A percentile compares a stretch with the other conserved stretches of the same genome.
These are phyloP conservation scores for Trichoderma virens DNA, from an alignment of 495 filamentous ascomycete genomes.

Conservation along the genomic window DNA sequence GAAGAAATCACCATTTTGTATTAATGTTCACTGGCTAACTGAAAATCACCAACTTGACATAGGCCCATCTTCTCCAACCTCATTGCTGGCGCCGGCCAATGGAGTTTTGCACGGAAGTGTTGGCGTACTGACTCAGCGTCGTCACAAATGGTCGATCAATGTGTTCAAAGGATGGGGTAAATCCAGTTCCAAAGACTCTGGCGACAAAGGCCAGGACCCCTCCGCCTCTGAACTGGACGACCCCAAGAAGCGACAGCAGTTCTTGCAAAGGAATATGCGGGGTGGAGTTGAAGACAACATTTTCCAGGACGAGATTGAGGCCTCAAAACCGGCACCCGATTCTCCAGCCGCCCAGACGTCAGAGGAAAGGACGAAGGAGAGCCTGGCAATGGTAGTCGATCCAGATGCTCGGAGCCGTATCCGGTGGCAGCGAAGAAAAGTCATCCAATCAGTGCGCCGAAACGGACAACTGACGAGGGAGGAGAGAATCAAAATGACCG, in stretches of 20 bases:
- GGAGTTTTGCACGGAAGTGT: background rate
- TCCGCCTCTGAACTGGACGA: constrained; percentile 13
- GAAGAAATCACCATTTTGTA: background rate
- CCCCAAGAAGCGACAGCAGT: constrained; percentile 23
- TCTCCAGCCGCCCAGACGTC: background rate
- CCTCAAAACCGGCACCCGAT: constrained; percentile 16
- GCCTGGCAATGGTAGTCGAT: constrained; percentile 29
- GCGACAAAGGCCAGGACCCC: constrained; percentile 1
- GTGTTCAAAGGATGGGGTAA: background rate
- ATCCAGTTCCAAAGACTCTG: constrained; percentile 13
- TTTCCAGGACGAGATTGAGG: constrained; percentile 42
- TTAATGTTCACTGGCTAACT: background rate
- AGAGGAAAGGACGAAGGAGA: constrained; percentile 12
- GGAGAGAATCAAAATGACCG: constrained; percentile 60
- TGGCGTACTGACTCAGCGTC: background rate
- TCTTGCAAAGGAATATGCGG: constrained; percentile 13
- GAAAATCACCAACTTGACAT: background rate
- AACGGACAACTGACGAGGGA: constrained; percentile 54
- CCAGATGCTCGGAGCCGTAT: constrained; percentile 57
- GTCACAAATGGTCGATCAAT: constrained; percentile 11
- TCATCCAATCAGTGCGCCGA: constrained; percentile 56
- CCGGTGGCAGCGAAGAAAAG: constrained; percentile 76
- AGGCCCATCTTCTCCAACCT: background rate
- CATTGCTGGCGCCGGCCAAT: background rate
- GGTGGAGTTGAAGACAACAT: constrained; percentile 35